phyloP scores from a whole-genome alignment of 768 basidiomycete species.

The Postia placenta region DNA sequence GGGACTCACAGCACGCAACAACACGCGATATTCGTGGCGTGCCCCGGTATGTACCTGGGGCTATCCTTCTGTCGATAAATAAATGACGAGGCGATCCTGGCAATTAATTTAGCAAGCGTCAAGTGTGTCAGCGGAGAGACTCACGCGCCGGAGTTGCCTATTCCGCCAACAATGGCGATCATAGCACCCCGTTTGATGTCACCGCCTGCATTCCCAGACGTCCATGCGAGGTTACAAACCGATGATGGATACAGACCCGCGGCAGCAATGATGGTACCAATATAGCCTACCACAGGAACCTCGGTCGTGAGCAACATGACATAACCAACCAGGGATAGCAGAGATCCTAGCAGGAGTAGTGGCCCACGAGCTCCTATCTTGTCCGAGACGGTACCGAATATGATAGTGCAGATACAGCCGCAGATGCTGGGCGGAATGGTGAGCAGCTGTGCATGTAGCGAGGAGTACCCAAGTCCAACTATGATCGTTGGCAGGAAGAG shows the following conservation, averaged over 20 bases:
- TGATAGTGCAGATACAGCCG: conserved; percentile 6
- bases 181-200: conserved; percentile 47
- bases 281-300: conserved; percentile 28
- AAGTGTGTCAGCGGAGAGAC: no score
- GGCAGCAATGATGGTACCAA: conserved; percentile 44
- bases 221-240: conserved; percentile 46
- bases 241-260: conserved; percentile 48
- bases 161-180: conserved; percentile 47
- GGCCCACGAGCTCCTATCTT: conserved; percentile 3
- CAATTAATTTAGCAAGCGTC: neutral
- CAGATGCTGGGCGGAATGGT: conserved; percentile 39
- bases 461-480: conserved; percentile 47
- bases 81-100: conserved; percentile 37
- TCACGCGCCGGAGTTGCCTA: conserved; percentile 51
- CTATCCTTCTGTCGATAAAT: conserved; percentile 24
- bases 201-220: conserved; percentile 48
- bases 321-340: conserved; percentile 6
- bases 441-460: conserved; percentile 49
- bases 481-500: conserved; percentile 73
- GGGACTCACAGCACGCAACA: conserved; percentile 6
- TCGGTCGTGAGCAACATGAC: conserved; percentile 5
- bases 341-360: conserved; percentile 2
- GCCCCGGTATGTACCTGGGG: conserved; percentile 10
- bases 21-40: conserved; percentile 7
- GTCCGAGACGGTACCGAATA: conserved; percentile 7